phyloP scores from a whole-genome alignment of 2,329 filamentous ascomycete species.

The Macrophomina tecta region DNA sequence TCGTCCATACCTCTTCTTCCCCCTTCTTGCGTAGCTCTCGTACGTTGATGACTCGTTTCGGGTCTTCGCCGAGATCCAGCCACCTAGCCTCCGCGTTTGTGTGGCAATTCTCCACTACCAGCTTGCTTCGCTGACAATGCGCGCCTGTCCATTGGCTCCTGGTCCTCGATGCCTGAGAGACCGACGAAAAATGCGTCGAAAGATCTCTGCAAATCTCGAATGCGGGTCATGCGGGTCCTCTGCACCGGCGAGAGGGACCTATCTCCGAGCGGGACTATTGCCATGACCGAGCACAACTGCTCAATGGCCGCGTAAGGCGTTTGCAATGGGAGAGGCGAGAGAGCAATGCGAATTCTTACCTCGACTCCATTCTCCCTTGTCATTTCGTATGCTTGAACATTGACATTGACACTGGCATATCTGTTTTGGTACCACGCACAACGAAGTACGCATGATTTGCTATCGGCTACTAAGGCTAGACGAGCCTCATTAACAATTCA shows the following conservation, averaged over 20 bases:
- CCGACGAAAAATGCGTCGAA: neutral
- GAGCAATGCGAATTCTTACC: too few relatives aligned
- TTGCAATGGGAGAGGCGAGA: neutral
- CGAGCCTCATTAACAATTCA: neutral
- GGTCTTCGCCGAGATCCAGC: conserved; percentile 1
- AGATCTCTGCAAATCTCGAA: neutral
- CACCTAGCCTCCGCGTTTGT: neutral
- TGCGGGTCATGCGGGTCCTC: neutral
- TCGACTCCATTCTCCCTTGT: too few relatives aligned
- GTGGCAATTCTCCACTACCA: conserved; percentile 12
- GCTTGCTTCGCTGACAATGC: conserved; percentile 8
- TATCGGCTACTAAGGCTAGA: neutral
- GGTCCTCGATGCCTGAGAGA: neutral
- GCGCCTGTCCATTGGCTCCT: neutral
- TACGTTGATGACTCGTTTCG: conserved; percentile 11
- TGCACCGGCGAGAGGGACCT: neutral
- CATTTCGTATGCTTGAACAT: too few relatives aligned
- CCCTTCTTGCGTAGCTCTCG: conserved; percentile 4
- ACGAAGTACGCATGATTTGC: too few relatives aligned
- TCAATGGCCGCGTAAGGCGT: neutral
- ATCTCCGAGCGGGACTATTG: neutral
- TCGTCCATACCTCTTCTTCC: neutral
- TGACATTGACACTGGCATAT: neutral
- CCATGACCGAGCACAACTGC: neutral
- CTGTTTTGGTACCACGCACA: neutral